Evolutionary conservation across 768 basidiomycete species (phyloP).

Genomic region (Lactarius evosmus): DNA sequence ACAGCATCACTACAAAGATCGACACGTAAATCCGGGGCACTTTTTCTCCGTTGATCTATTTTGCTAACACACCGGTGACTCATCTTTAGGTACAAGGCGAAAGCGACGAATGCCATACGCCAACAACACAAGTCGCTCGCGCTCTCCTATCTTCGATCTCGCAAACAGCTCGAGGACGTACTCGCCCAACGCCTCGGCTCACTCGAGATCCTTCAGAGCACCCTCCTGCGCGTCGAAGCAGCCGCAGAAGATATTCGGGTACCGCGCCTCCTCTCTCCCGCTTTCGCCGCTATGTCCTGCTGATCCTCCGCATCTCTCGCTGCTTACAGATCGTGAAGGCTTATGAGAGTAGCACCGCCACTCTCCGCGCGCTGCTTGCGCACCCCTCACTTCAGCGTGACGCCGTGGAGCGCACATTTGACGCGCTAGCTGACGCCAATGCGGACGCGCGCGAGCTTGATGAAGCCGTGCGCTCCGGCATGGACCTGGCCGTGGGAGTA

Average conservation of each 20-base stretch:
- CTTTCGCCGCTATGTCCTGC: not conserved
- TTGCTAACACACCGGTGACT: not conserved
- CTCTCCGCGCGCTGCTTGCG: conserved; percentile 69
- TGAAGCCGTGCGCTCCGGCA: conserved; percentile 66
- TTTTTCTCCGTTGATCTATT: not conserved
- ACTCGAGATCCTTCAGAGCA: conserved; percentile 68
- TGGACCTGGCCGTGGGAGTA: conserved; percentile 46
- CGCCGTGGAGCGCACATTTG: conserved; percentile 81
- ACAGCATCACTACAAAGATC: conserved; percentile 65
- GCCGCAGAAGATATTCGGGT: conserved; percentile 91
- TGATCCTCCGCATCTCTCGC: not conserved
- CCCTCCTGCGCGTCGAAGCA: conserved; percentile 77
- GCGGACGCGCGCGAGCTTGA: conserved; percentile 82
- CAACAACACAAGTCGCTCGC: conserved; percentile 73
- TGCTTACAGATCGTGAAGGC: conserved; percentile 70
- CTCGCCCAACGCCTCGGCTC: conserved; percentile 72
- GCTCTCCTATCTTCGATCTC: conserved; percentile 70
- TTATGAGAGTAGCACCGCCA: conserved; percentile 79
- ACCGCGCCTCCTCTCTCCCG: conserved; percentile 13
- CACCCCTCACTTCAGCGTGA: conserved; percentile 80
- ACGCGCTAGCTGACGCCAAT: conserved; percentile 79
- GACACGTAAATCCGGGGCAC: conserved; percentile 51
- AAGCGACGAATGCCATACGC: conserved; percentile 61
- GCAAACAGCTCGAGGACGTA: conserved; percentile 77
- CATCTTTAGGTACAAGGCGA: conserved; percentile 54